phyloP scores from a whole-genome alignment of 139 green algal genomes.

The Tetradesmus lagerheimii region DNA sequence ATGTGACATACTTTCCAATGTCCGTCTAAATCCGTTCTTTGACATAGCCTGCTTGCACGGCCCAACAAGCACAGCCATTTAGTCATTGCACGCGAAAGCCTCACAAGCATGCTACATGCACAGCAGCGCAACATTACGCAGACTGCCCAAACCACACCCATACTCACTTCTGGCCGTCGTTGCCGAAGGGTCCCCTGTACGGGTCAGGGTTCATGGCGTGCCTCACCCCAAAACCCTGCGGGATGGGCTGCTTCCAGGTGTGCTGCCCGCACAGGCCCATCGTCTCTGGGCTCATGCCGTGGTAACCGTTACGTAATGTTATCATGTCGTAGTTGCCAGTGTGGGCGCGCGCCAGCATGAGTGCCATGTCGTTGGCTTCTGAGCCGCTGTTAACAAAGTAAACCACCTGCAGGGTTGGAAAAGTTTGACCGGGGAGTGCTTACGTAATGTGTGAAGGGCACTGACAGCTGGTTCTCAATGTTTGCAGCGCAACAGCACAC shows the following conservation, averaged over 20 bases:
- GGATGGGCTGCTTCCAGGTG: conserved; percentile 95
- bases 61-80: too few species aligned
- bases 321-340: conserved; percentile 93
- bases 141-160: too few species aligned
- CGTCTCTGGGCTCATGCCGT: conserved; percentile 88
- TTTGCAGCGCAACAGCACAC: too few species aligned
- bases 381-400: conserved; percentile 93
- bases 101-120: too few species aligned
- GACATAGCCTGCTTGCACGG: too few species aligned
- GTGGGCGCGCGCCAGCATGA: conserved; percentile 83
- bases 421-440: conserved; percentile 73
- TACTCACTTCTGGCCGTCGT: conserved; percentile 77
- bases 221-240: conserved; percentile 90
- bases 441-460: too few species aligned
- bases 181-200: conserved; percentile 91
- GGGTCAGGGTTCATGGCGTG: conserved; percentile 94
- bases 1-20: too few species aligned
- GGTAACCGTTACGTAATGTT: conserved; percentile 94
- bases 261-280: conserved; percentile 92
- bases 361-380: conserved; percentile 92
- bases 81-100: too few species aligned
- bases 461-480: too few species aligned
- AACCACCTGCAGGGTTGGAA: conserved; percentile 50
- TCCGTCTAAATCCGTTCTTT: too few species aligned
- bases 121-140: too few species aligned